Base-by-base conservation (phyloP, 257 asterid genomes). In the Ehretia macrophylla region DNA sequence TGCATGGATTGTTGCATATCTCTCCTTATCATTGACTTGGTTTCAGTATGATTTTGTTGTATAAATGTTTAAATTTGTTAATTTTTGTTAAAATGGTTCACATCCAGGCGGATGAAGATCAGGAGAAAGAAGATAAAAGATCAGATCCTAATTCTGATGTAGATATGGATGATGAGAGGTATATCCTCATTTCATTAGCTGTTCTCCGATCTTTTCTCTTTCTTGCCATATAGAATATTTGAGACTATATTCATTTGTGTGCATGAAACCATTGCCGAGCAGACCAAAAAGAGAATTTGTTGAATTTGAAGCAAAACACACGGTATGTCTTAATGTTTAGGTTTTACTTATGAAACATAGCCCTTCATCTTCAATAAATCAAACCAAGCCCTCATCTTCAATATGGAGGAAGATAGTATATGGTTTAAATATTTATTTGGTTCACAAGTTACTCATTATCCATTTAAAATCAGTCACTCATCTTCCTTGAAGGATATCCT, bases 271-370 rank as follows among this genome's bases (percentile, higher is more conserved):
- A 32, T 37, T 68, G 56, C 21, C 71, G 44, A 42, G 65, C 45
- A 70, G 75, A 70, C 79, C 69, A 51, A 88, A 83, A 80, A 88
- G 74, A 21, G 96, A 85, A 63, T 65, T 80, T 46, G 56, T 70
- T 46, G 98, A 85, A 66, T 78, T 90, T 52, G 96, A 81, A 74
- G 74, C 81, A 55, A 85, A 77, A 68, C 77, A 72, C 63, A 51
- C 42, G 95, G 96, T 91, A 85, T 57, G 39, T 19, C 17, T 55
- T 62, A 16, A 42, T 44, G 14, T 32, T 20, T 32, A 20, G 47
- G 54, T 39, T 37, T 27, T n/a, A n/a, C n/a, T n/a, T n/a, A n/a
- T n/a, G n/a, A n/a, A n/a, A n/a, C n/a, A n/a, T n/a, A n/a, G n/a
- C n/a, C n/a, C n/a, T n/a, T n/a, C n/a, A n/a, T n/a, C n/a, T n/a